These are phyloP conservation scores for Diddensiella santjacobensis DNA, from an alignment of 805 yeast species.

Conservation along the genomic window DNA sequence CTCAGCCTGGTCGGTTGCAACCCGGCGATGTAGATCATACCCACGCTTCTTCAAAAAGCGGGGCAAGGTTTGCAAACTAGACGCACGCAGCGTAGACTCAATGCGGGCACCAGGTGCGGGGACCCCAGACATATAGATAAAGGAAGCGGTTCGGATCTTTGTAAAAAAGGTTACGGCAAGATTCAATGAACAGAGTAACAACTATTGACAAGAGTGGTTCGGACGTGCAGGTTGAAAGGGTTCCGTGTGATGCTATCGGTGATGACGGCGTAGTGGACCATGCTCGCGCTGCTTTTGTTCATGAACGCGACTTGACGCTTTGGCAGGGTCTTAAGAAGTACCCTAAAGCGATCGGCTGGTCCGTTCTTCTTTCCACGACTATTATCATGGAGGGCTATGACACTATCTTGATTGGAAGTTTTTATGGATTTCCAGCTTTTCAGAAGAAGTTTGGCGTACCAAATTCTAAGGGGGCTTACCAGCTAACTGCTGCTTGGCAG, in stretches of 20 bases:
- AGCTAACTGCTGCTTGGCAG: constrained; percentile 24
- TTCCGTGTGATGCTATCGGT: background rate
- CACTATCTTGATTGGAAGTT: constrained; percentile 36
- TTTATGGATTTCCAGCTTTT: constrained; percentile 36
- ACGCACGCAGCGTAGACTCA: no score
- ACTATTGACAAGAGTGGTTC: background rate
- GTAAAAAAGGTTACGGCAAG: no score
- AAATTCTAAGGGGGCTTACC: constrained; percentile 26
- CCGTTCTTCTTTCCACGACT: constrained; percentile 42
- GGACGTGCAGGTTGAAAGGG: background rate
- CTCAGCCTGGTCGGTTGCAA: no score
- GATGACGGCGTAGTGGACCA: background rate
- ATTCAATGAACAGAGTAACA: no score
- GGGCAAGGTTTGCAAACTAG: no score
- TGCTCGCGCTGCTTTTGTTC: constrained; percentile 10
- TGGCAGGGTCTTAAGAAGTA: constrained; percentile 38
- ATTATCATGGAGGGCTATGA: constrained; percentile 52
- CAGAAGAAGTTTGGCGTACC: constrained; percentile 22
- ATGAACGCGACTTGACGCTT: constrained; percentile 28
- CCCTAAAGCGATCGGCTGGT: constrained; percentile 41
- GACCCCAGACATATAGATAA: no score
- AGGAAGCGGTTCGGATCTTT: no score
- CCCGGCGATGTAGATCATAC: no score
- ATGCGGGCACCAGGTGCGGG: no score
- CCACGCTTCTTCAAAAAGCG: no score